phyloP scores from a whole-genome alignment of 169 alveolate species.

The Neospora caninum region DNA sequence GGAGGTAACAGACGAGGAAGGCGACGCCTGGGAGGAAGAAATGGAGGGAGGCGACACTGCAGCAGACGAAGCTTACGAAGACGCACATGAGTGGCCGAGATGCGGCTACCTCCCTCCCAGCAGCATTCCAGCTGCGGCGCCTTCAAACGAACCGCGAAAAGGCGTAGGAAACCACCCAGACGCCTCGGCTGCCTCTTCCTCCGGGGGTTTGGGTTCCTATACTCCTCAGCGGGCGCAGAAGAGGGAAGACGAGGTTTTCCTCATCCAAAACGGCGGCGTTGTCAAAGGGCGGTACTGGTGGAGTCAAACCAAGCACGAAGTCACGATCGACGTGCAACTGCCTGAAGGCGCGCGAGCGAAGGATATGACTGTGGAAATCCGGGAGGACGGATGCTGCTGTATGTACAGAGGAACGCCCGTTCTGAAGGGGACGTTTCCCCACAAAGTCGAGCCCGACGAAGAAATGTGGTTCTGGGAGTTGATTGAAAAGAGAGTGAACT shows the following conservation, averaged over 20 bases:
- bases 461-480: conserved; percentile 66
- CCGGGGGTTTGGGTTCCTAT: background rate
- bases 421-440: conserved; percentile 50
- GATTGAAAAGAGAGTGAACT: conserved; percentile 48
- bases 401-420: conserved; percentile 23
- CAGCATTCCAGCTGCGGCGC: background rate
- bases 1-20: background rate
- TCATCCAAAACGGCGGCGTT: conserved; percentile 56
- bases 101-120: conserved; percentile 47
- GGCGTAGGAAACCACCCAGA: background rate
- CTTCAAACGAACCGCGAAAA: background rate
- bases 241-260: background rate
- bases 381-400: conserved; percentile 43
- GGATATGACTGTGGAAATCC: conserved; percentile 42
- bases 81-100: conserved; percentile 67
- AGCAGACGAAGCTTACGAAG: conserved; percentile 47
- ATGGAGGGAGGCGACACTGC: conserved; percentile 19
- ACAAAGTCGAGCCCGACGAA: conserved; percentile 57
- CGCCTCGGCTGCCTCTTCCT: background rate
- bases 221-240: background rate
- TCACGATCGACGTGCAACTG: conserved; percentile 30
- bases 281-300: conserved; percentile 49
- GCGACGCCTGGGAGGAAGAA: background rate
- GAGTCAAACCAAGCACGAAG: conserved; percentile 58
- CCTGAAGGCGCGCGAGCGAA: conserved; percentile 51